These are phyloP conservation scores for Suillus subluteus DNA, from an alignment of 768 basidiomycete genomes.

Conservation along the genomic window DNA sequence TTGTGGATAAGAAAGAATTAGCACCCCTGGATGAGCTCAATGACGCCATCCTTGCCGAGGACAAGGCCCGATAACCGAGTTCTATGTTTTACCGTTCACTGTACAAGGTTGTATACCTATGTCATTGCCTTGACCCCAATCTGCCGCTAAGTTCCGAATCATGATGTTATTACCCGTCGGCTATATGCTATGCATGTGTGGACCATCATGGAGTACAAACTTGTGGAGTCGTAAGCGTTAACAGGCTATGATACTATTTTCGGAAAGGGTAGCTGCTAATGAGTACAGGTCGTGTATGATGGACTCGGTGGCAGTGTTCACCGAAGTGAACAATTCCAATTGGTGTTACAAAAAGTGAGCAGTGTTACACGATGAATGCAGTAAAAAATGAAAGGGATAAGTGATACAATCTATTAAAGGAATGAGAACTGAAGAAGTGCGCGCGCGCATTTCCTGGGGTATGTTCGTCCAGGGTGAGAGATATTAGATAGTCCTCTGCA, in stretches of 20 bases:
- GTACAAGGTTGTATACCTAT: background rate
- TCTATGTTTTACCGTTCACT: background rate
- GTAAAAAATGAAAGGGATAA: background rate
- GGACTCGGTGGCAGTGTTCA: background rate
- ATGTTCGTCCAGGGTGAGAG: background rate
- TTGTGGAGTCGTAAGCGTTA: background rate
- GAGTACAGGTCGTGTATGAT: conserved; percentile 12
- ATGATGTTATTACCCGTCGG: background rate
- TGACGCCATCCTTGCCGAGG: conserved; percentile 78
- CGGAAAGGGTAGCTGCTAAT: conserved; percentile 4
- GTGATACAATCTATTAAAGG: background rate
- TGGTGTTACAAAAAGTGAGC: conserved; percentile 12
- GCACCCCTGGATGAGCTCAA: conserved; percentile 95
- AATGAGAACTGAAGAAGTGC: no score
- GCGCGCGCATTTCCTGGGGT: background rate
- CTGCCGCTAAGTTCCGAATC: background rate
- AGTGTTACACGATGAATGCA: conserved; percentile 1
- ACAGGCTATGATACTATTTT: background rate
- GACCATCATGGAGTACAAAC: background rate
- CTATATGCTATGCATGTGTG: conserved; percentile 12
- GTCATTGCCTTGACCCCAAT: background rate
- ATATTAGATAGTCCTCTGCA: conserved; percentile 7
- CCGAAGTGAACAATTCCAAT: background rate
- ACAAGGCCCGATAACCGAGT: conserved; percentile 38
- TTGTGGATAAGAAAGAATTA: conserved; percentile 96